These are phyloP conservation scores for Phytophthora pinifolia DNA, from an alignment of 352 stramenopile species.

Conservation along the genomic window DNA sequence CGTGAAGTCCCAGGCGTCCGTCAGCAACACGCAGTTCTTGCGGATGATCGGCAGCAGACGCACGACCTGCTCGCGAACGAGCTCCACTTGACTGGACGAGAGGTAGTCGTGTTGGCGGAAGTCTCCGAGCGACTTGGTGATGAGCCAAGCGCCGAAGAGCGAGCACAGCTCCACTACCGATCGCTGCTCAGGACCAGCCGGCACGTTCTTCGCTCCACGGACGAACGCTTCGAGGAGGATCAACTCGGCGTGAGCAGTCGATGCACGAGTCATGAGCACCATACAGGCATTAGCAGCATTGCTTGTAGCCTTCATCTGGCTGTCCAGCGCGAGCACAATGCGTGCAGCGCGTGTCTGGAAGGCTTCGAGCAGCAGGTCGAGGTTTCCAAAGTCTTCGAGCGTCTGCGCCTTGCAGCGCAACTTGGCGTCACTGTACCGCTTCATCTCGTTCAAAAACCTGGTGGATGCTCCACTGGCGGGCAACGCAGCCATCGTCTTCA, in stretches of 20 bases:
- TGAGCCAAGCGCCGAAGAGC: slow-evolving; percentile 37
- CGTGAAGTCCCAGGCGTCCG: slow-evolving; percentile 38
- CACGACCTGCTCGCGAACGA: slow-evolving; percentile 29
- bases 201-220: slow-evolving; percentile 17
- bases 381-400: slow-evolving; percentile 32
- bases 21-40: slow-evolving; percentile 46
- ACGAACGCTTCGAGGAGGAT: slow-evolving; percentile 38
- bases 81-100: slow-evolving; percentile 34
- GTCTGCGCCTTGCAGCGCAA: slow-evolving; percentile 29
- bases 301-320: slow-evolving; percentile 33
- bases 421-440: slow-evolving; percentile 25
- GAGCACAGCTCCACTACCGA: slow-evolving; percentile 28
- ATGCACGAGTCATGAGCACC: slow-evolving; percentile 45
- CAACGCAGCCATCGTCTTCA: slow-evolving; percentile 36
- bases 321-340: slow-evolving; percentile 21
- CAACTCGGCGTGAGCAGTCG: slow-evolving; percentile 40
- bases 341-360: slow-evolving; percentile 34
- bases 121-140: slow-evolving; percentile 38
- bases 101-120: slow-evolving; percentile 50
- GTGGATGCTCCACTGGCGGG: not conserved
- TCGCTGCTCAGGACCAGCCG: slow-evolving; percentile 17
- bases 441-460: slow-evolving; percentile 27
- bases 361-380: slow-evolving; percentile 25
- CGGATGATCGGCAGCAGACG: slow-evolving; percentile 33
- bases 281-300: slow-evolving; percentile 43